Base-by-base conservation (phyloP, 352 stramenopile genomes). In the Peronospora destructor region DNA sequence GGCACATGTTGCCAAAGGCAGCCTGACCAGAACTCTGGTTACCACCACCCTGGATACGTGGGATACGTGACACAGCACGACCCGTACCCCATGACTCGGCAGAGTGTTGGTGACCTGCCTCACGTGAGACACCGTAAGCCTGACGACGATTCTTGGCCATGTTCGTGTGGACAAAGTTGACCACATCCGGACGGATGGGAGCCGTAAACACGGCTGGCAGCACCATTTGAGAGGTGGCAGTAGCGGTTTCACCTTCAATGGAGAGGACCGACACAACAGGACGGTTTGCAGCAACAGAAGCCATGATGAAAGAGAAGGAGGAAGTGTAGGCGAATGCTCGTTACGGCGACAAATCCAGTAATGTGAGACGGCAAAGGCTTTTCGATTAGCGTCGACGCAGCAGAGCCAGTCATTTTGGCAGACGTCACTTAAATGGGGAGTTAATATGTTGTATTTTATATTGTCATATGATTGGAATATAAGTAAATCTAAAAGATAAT, bases 71-170 rank as follows among this genome's bases (percentile, higher is more conserved):
- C 40, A 99, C 97, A 60, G 97, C 97, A 69, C 97, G 95, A 58
- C 97, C 97, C 41, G 97, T 99, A 66, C 97, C 97, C 97, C 97
- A 99, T 21, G 95, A 99, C 61, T 96, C 85, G 42, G 97, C 97
- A 41, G 95, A 98, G 76, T 96, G 92, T 71, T 97, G 79, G 80
- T 98, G 96, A 68, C 96, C 95, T 35, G 97, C 96, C 34, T 84
- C 75, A 51, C 96, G 93, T 59, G 83, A 97, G 37, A 99, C 96
- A 66, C 87, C 92, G 82, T 98, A 99, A 17, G 97, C 89, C 81
- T 99, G 97, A 71, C 97, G 93, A 62, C 96, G 82, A 85, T 99
- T 99, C 91, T 99, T 99, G 77, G 93, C 94, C 83, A 99, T 98
- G 86, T 99, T 98, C 35, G 91, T 98, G 88, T 99, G 96, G 38